These are phyloP conservation scores for Tolypocladium ophioglossoides DNA, from an alignment of 2,329 filamentous ascomycete genomes.

Conservation along the genomic window DNA sequence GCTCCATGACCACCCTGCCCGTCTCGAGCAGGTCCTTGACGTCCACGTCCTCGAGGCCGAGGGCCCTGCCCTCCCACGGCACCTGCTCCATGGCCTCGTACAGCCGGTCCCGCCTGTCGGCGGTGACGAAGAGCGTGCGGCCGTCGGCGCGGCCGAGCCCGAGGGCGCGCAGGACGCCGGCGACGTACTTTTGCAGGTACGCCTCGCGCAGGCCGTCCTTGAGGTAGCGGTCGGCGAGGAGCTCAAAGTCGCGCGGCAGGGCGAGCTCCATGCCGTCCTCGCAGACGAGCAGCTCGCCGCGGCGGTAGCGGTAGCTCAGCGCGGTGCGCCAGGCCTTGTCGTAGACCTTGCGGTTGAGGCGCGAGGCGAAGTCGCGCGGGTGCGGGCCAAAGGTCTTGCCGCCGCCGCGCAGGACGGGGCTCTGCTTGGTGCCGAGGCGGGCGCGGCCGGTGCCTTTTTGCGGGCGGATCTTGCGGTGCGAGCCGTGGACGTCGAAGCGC, in stretches of 20 bases:
- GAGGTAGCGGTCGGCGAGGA: slow-evolving; percentile 29
- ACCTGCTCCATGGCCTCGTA: slow-evolving; percentile 55
- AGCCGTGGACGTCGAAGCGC: slow-evolving; percentile 74
- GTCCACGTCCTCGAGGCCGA: slow-evolving; percentile 71
- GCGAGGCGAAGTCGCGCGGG: slow-evolving; percentile 80
- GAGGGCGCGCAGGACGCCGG: slow-evolving; percentile 60
- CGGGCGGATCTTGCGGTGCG: slow-evolving; percentile 66
- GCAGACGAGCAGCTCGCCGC: slow-evolving; percentile 78
- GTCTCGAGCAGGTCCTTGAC: slow-evolving; percentile 89
- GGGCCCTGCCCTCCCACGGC: slow-evolving; percentile 56
- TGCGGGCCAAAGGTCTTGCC: slow-evolving; percentile 86
- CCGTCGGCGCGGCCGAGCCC: slow-evolving; percentile 57
- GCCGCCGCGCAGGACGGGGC: slow-evolving; percentile 72
- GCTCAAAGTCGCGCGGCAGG: slow-evolving; percentile 38
- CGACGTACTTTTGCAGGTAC: slow-evolving; percentile 51
- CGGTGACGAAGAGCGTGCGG: slow-evolving; percentile 66
- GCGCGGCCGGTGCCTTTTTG: slow-evolving; percentile 83
- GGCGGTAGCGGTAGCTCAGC: slow-evolving; percentile 79
- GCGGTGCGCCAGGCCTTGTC: slow-evolving; percentile 93
- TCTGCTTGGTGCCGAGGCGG: slow-evolving; percentile 71
- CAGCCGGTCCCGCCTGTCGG: slow-evolving; percentile 47
- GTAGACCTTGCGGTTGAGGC: slow-evolving; percentile 80
- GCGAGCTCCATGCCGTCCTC: slow-evolving; percentile 65
- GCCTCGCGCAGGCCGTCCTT: slow-evolving; percentile 40
- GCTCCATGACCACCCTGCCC: slow-evolving; percentile 78